Base-by-base conservation (phyloP, 177 flowering plant species). In the Vitis hybrid region DNA sequence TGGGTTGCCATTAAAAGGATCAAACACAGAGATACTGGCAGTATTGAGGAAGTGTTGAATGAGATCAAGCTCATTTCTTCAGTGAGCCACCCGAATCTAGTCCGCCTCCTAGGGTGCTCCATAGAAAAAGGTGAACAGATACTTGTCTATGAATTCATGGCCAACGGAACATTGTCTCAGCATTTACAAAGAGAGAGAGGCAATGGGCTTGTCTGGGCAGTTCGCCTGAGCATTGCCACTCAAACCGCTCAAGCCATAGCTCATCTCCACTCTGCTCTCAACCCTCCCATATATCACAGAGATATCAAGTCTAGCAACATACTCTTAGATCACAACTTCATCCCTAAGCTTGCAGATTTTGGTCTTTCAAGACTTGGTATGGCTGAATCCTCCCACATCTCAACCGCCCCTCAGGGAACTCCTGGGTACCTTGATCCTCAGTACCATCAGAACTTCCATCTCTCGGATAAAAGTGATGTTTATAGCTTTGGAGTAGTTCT, bases 331-430 rank as follows among this genome's bases (percentile, higher is more conserved):
- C 58, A 76, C 69, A 65, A 80, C 40, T 82, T 76, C 75, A 78
- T 61, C 49, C 81, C 90, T 11, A 89, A 86, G 67, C 84, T 89
- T 1, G 88, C 93, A 2, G 93, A 89, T 78, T 89, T 89, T 56
- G 91, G 93, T 1, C 85, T 89, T 2, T 89, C 91, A 0, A 81
- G 91, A 50, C 70, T 83, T 10, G 89, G 90, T 2, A 60, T 50
- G 68, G 18, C 74, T 1, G 90, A 83, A 52, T 56, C 66, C 1
- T 89, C 93, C 40, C 89, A 89, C 49, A 82, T 89, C 54, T 89
- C 90, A 10, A 89, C 93, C 0, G 86, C 89, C n/a, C 93, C 93
- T 2, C 93, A 85, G 56, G 93, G 93, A 0, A 89, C 93, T 8
- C 93, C 93, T 1, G 93, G 91, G 0, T 89, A 89, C 66, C 76